Evolutionary conservation across 2,329 filamentous ascomycete species (phyloP).

Genomic region (Pyrenophora teres): DNA sequence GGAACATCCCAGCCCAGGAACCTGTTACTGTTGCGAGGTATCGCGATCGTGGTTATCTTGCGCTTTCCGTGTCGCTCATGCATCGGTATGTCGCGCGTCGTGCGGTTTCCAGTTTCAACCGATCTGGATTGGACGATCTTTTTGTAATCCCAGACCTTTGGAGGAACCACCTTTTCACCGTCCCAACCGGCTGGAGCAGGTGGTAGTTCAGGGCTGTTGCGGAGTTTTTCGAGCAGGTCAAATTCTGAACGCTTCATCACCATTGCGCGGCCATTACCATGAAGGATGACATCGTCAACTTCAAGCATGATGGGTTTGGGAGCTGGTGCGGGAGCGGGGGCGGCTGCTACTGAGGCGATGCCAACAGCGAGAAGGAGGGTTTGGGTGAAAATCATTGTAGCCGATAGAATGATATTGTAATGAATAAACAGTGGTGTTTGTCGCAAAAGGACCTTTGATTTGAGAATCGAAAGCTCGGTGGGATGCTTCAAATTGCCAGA

Average conservation of each 20-base stretch:
- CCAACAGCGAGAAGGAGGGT: conserved; percentile 21
- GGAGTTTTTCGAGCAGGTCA: conserved; percentile 17
- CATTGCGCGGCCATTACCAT: conserved; percentile 27
- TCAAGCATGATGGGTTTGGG: conserved; percentile 23
- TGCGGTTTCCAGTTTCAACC: too few species aligned
- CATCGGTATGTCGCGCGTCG: conserved; percentile 4
- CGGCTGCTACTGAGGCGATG: conserved; percentile 20
- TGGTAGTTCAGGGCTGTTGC: conserved; percentile 19
- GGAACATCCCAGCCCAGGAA: conserved; percentile 50
- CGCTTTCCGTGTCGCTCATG: conserved; percentile 11
- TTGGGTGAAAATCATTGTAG: conserved; percentile 26
- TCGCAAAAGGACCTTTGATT: not conserved
- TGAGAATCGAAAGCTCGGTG: not conserved
- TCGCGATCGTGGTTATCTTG: conserved; percentile 20
- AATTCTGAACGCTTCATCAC: conserved; percentile 32
- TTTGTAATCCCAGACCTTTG: too few species aligned
- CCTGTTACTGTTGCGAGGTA: conserved; percentile 23
- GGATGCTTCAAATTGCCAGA: not conserved
- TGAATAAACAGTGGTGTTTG: not conserved
- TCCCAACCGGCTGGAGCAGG: conserved; percentile 29
- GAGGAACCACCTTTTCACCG: too few species aligned
- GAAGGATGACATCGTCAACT: conserved; percentile 34
- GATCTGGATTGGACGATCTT: too few species aligned
- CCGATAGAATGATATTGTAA: not conserved
- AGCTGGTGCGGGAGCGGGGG: conserved; percentile 18